phyloP scores from a whole-genome alignment of 129 eudicot species.

The Apium graveolens region DNA sequence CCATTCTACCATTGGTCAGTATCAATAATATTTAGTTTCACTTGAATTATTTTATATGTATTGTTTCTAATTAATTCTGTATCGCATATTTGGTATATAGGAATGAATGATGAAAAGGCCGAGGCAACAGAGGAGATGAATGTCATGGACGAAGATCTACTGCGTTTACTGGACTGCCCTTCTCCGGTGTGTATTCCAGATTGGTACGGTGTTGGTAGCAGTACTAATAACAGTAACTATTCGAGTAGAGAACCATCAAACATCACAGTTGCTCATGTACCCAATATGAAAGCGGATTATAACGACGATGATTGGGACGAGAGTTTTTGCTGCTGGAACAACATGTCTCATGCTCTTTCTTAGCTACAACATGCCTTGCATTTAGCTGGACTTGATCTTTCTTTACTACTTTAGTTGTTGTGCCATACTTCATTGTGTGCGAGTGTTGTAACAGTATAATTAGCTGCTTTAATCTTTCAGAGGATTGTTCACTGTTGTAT shows the following conservation, averaged over 20 bases:
- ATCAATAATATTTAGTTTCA: neutral
- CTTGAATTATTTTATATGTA: neutral
- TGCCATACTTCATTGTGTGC: neutral
- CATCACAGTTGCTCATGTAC: conserved; percentile 13
- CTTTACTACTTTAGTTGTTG: neutral
- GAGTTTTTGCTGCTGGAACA: conserved; percentile 3
- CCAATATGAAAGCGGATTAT: neutral
- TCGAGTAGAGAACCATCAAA: conserved; percentile 27
- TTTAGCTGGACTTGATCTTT: neutral
- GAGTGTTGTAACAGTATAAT: neutral
- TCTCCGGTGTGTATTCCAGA: conserved; percentile 37
- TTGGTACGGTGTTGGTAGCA: conserved; percentile 34
- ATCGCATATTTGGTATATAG: conserved; percentile 11
- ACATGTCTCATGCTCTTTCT: neutral
- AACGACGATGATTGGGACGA: neutral
- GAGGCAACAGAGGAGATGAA: conserved; percentile 23
- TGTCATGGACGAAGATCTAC: conserved; percentile 48
- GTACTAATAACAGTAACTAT: neutral
- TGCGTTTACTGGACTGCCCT: conserved; percentile 64
- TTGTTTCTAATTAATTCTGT: neutral
- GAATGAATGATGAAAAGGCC: conserved; percentile 21
- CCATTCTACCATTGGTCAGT: conserved; percentile 20
- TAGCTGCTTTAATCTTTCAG: neutral
- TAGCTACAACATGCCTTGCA: neutral
- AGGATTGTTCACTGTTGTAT: neutral